phyloP scores from a whole-genome alignment of 2,329 filamentous ascomycete species.

The Paracoccidioides brasiliensis region DNA sequence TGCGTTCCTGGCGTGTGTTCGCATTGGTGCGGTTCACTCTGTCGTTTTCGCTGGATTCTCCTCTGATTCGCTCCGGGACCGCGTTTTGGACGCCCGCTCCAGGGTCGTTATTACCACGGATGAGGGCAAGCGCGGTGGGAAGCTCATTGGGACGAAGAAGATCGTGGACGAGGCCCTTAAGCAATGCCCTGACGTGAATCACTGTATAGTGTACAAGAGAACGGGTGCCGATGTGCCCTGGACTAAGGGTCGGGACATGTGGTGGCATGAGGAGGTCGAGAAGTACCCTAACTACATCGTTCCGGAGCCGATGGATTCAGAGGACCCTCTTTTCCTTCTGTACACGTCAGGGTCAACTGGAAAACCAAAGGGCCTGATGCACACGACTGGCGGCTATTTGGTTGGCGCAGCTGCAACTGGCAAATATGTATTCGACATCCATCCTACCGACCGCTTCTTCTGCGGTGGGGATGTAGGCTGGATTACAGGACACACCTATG shows the following conservation, averaged over 20 bases:
- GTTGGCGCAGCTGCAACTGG: constrained; percentile 83
- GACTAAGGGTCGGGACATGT: constrained; percentile 77
- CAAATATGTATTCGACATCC: constrained; percentile 98
- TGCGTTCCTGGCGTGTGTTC: constrained; percentile 77
- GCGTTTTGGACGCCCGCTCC: constrained; percentile 78
- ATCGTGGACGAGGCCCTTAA: constrained; percentile 96
- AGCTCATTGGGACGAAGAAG: constrained; percentile 95
- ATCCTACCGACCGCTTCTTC: constrained; percentile 87
- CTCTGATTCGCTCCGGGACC: constrained; percentile 86
- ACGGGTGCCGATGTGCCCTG: constrained; percentile 87
- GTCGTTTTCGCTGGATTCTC: constrained; percentile 98
- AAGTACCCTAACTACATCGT: constrained; percentile 91
- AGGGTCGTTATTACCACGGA: constrained; percentile 95
- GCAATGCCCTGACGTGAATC: constrained; percentile 78
- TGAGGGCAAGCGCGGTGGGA: constrained; percentile 95
- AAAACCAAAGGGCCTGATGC: constrained; percentile 98
- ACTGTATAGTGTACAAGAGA: constrained; percentile 86
- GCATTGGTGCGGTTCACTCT: constrained; percentile 92
- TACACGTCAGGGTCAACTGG: constrained; percentile 97
- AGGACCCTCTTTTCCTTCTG: constrained; percentile 92
- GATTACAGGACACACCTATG: constrained; percentile 98
- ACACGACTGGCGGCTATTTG: constrained; percentile 92
- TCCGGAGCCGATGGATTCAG: constrained; percentile 77
- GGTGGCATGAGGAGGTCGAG: constrained; percentile 98
- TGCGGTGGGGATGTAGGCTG: constrained; percentile 97